Base-by-base conservation (phyloP, 31 red algal species). In the Porphyra umbilicalis region DNA sequence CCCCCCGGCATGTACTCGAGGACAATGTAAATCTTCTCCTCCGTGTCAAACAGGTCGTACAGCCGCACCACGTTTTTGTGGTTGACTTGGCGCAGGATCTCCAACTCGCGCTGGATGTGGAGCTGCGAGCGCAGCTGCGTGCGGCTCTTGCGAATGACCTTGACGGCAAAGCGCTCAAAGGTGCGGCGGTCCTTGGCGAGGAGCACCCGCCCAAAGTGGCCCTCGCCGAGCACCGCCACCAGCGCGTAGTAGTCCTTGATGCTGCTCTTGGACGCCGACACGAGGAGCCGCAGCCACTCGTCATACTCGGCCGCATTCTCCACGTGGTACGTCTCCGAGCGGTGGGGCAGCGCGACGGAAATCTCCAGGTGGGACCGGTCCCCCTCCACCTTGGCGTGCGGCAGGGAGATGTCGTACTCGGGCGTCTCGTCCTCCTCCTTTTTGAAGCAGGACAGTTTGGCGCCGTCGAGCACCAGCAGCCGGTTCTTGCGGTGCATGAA, bases 1-100 rank as follows among this genome's bases (percentile, higher is more conserved):
- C 94, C 94, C 30, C 94, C 94, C 30, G 90, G 75, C 87, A 92
- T 90, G 67, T 88, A 90, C 75, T 97, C 94, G 35, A 97, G 77
- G 30, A 97, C 90, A 38, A 97, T 90, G 57, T 93, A 97, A 32
- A 97, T 40, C 35, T 82, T 81, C n/a, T 90, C 91, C 77, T 84
- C 79, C 16, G 87, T 85, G 81, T 97, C 94, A 78, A 93, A 97
- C 18, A 97, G 84, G 46, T 97, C 94, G 76, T 91, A 97, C 36
- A 90, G 83, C 32, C 82, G 77, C 37, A 97, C 94, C 31, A 92
- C 81, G 84, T 97, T 97, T 20, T 39, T 36, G 79, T 97, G 94
- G 38, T 95, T 83, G 30, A 90, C 88, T 37, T 86, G 40, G 35
- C 80, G 79, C 37, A 95, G 46, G 82, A 95, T 95, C 34, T 88